Conservation (phyloP, 352 stramenopile species). For the Halophytophthora polymorphica region DNA sequence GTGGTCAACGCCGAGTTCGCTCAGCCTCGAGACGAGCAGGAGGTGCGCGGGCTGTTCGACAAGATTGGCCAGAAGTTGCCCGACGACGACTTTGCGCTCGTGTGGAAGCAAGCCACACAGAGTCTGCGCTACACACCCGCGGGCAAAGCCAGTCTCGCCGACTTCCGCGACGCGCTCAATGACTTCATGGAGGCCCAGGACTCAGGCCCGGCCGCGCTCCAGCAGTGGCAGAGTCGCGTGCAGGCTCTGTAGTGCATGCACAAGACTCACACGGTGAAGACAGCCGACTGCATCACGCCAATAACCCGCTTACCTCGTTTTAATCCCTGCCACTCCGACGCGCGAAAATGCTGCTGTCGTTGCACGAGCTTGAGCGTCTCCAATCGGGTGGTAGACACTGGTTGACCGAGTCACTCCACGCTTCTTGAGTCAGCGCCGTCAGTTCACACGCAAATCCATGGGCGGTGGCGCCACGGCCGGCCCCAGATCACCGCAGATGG, state of each 20-base stretch:
- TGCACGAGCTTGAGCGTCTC: not conserved
- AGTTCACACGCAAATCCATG: conserved; percentile 35
- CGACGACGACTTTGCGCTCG: conserved; percentile 62
- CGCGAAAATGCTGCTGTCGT: no score
- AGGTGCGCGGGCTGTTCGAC: conserved; percentile 65
- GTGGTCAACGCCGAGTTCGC: conserved; percentile 85
- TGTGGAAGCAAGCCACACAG: conserved; percentile 60
- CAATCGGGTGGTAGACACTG: no score
- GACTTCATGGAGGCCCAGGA: conserved; percentile 57
- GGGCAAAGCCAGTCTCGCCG: conserved; percentile 50
- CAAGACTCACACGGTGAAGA: not conserved
- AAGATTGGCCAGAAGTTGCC: conserved; percentile 61
- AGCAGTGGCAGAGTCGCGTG: conserved; percentile 46
- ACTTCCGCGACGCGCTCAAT: conserved; percentile 77
- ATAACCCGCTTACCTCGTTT: conserved; percentile 6
- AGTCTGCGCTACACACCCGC: conserved; percentile 38
- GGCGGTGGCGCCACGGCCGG: conserved; percentile 22
- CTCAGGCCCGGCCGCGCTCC: conserved; percentile 35
- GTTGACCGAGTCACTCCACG: not conserved
- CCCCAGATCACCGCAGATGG: conserved; percentile 73
- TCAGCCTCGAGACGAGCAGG: conserved; percentile 49
- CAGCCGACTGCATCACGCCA: conserved; percentile 16
- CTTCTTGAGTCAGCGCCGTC: not conserved
- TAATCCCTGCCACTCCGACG: not conserved
- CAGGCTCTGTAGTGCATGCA: conserved; percentile 20